Evolutionary conservation across 495 filamentous ascomycete species (phyloP).

Genomic region (Xanthoparmelia taractica): DNA sequence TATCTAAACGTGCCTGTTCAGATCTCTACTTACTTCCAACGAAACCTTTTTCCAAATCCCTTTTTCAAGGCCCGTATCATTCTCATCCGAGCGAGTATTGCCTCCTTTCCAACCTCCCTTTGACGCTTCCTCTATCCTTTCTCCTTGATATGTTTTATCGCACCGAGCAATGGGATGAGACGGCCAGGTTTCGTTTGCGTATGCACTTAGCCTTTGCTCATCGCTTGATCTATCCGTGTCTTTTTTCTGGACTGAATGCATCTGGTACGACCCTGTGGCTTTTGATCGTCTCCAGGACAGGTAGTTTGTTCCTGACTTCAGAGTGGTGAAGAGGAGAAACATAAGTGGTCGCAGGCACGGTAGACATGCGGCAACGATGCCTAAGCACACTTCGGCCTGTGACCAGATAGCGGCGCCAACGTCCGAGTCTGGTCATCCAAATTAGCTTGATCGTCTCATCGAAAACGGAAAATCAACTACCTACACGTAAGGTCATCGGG

Average conservation of each 20-base stretch:
- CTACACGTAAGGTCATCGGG: not conserved
- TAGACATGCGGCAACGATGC: conserved; percentile 4
- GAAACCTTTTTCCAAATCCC: not conserved
- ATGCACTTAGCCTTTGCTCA: conserved; percentile 1
- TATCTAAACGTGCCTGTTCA: not conserved
- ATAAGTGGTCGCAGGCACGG: not conserved
- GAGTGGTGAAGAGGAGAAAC: not conserved
- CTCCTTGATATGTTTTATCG: not conserved
- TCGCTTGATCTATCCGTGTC: not conserved
- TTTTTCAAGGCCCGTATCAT: not conserved
- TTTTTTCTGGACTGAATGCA: conserved; percentile 1
- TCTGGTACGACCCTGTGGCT: not conserved
- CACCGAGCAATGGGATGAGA: not conserved
- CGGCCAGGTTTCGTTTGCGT: not conserved
- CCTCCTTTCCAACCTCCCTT: not conserved
- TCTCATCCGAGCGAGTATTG: not conserved
- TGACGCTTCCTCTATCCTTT: not conserved
- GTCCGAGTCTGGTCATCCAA: not conserved
- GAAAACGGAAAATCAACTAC: not conserved
- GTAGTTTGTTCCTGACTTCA: not conserved
- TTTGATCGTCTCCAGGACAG: not conserved
- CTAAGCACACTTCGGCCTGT: conserved; percentile 2
- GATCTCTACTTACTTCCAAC: not conserved
- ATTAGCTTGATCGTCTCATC: not conserved
- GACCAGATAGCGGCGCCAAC: conserved; percentile 1